Base-by-base conservation (phyloP, 208 protist species). In the Blastocrithidia nonstop region DNA sequence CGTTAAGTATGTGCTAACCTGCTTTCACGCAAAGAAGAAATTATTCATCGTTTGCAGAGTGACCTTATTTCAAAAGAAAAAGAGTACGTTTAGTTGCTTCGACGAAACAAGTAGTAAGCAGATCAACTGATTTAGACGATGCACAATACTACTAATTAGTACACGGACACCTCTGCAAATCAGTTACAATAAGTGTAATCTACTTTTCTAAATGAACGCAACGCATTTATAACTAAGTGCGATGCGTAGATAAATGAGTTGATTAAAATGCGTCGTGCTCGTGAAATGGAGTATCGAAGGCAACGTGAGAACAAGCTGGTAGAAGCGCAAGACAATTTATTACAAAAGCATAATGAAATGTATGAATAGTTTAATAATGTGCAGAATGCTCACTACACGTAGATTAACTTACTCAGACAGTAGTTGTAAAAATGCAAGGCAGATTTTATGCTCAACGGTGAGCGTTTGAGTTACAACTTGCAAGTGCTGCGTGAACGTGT, bases 401-500 rank as follows among this genome's bases (percentile, higher is more conserved):
- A 97, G 24, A 94, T 96, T 56, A 76, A 95, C 55, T 60, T 54
- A 6, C 78, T 97, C 13, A 78, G 83, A 33, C 72, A 95, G 59
- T 82, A 97, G 62, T 67, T 95, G 7, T 93, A 96, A 49, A 92
- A 94, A 50, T 93, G 95, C 50, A 86, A 96, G 44, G 70, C 88
- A 4, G 88, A 93, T 61, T 97, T 96, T 55, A 72, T 96, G 26
- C 84, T 98, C 39, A 97, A 96, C 56, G 85, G 77, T 13, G 88
- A 98, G 62, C 94, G 96, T 22, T 79, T 98, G 19, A 91, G 86
- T 28, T 98, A 98, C 75, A 97, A 96, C 72, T 58, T 96, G 44
- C 88, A 95, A 51, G 88, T 97, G 26, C 82, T 98, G 35, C 71
- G 73, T 16, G 90, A 96, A 58, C 75, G 95, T 3, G 88, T 96